Percentiles rank a stretch among this genome's conserved stretches.
These are phyloP conservation scores for Pisolithus microcarpus DNA, from an alignment of 768 basidiomycete genomes.

Conservation along the genomic window DNA sequence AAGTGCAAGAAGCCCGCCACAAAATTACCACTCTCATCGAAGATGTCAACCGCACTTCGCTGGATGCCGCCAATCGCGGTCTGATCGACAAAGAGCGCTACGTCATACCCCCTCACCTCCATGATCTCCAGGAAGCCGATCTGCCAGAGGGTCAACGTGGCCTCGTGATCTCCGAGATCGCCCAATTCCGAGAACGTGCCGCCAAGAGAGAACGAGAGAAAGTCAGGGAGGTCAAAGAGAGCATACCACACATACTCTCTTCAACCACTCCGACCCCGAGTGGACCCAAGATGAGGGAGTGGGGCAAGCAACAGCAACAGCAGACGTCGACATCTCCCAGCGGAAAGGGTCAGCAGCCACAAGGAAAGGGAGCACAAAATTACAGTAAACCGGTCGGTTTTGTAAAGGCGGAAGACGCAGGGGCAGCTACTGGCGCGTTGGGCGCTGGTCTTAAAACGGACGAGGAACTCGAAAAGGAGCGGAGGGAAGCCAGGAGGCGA, in stretches of 20 bases:
- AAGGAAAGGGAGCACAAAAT: conserved; percentile 63
- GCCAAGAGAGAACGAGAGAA: conserved; percentile 90
- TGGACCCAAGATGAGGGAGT: conserved; percentile 71
- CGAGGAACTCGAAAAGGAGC: conserved; percentile 79
- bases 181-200: conserved; percentile 89
- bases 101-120: conserved; percentile 90
- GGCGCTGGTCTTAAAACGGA: conserved; percentile 59
- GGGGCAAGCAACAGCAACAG: conserved; percentile 53
- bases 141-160: conserved; percentile 90
- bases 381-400: conserved; percentile 80
- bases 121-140: conserved; percentile 94
- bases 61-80: conserved; percentile 70
- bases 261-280: conserved; percentile 42
- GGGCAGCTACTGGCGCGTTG: conserved; percentile 27
- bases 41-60: conserved; percentile 65
- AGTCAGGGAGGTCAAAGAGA: conserved; percentile 65
- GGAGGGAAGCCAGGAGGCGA: conserved; percentile 64
- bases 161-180: conserved; percentile 93
- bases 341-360: conserved; percentile 40
- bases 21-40: conserved; percentile 59
- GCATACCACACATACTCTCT: conserved; percentile 37
- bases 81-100: conserved; percentile 79
- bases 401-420: conserved; percentile 59
- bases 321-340: conserved; percentile 29
- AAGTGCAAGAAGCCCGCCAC: conserved; percentile 52